phyloP scores from a whole-genome alignment of 805 yeast genomes.

The Hanseniaspora nectarophila region DNA sequence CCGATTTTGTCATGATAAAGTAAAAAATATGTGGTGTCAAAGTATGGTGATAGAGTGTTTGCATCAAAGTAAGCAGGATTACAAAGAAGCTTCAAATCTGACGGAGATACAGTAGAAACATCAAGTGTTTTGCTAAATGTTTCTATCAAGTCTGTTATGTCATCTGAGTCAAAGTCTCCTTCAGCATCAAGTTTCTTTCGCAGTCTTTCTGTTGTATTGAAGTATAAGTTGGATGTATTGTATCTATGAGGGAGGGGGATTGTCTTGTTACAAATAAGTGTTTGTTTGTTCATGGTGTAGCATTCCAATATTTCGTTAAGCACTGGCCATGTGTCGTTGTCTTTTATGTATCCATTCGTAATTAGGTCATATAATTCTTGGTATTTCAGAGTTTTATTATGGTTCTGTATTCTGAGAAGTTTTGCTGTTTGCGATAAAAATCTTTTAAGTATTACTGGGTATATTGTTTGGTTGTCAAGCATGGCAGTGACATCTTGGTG shows the following conservation, averaged over 20 bases:
- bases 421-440: background rate
- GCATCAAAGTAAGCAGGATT: background rate
- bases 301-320: background rate
- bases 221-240: background rate
- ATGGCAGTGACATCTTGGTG: background rate
- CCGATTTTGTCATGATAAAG: background rate
- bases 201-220: background rate
- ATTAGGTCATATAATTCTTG: background rate
- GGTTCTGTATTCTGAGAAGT: background rate
- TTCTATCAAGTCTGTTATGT: background rate
- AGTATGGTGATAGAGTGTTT: background rate
- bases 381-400: background rate
- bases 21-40: background rate
- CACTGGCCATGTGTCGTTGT: background rate
- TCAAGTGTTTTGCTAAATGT: background rate
- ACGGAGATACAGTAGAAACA: background rate
- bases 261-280: background rate
- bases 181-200: background rate
- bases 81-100: background rate
- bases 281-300: background rate
- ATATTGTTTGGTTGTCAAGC: background rate
- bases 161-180: background rate
- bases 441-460: background rate
- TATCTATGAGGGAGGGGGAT: background rate
- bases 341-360: background rate